A percentile compares a stretch with the other conserved stretches of the same genome.
Conservation (phyloP, 495 filamentous ascomycete genomes). For the Massariosphaeria phaeospora region DNA sequence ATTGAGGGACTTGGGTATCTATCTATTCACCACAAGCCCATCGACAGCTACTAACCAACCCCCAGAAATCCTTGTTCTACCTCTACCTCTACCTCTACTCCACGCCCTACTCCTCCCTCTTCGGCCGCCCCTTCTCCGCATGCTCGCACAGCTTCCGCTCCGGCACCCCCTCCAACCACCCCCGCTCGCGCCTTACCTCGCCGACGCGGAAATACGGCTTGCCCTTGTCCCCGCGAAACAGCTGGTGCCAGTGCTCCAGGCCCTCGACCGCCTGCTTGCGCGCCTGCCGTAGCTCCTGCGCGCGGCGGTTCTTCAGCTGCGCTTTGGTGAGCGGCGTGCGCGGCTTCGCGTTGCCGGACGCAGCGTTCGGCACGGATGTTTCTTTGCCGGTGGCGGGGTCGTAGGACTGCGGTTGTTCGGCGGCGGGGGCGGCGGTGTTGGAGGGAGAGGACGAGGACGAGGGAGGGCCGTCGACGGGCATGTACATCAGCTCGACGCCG, state of each 20-base stretch:
- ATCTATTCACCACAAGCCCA: too few relatives aligned
- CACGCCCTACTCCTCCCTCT: conserved; percentile 19
- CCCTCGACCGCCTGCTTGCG: conserved; percentile 51
- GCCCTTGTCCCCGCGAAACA: conserved; percentile 60
- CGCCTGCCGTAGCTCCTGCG: conserved; percentile 50
- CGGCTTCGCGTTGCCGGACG: conserved; percentile 48
- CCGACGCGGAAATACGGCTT: conserved; percentile 43
- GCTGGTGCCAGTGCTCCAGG: conserved; percentile 61
- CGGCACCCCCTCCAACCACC: conserved; percentile 40
- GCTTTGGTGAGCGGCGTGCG: conserved; percentile 42
- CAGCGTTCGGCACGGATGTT: conserved; percentile 38
- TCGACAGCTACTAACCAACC: too few relatives aligned
- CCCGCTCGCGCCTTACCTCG: conserved; percentile 38
- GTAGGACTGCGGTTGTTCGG: background rate
- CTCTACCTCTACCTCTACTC: too few relatives aligned
- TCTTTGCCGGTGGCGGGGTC: conserved; percentile 3
- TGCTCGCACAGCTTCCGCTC: conserved; percentile 38
- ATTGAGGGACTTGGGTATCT: too few relatives aligned
- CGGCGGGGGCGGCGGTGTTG: conserved; percentile 28
- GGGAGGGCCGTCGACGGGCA: conserved; percentile 57
- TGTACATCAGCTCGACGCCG: conserved; percentile 84
- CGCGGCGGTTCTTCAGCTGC: conserved; percentile 45
- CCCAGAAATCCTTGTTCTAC: too few relatives aligned
- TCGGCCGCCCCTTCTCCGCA: conserved; percentile 40
- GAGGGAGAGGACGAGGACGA: conserved; percentile 33